Evolutionary conservation across 768 basidiomycete genomes (phyloP).

Genomic region (Leccinum truebloodii): DNA sequence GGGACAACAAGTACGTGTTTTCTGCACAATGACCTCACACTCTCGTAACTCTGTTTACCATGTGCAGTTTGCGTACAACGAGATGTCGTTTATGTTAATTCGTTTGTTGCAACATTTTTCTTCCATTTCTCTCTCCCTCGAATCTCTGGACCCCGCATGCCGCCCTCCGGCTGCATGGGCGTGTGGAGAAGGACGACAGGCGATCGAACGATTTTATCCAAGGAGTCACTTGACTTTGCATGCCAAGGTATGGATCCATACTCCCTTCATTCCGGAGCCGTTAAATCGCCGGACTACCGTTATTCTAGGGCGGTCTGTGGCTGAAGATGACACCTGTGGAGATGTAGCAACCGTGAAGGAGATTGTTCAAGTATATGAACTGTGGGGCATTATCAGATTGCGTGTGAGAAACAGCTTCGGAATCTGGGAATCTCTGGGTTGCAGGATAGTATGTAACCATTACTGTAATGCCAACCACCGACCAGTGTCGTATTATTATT

Average conservation of each 20-base stretch:
- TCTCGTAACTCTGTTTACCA: background rate
- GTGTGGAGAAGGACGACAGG: conserved; percentile 24
- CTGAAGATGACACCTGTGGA: conserved; percentile 41
- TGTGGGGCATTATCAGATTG: background rate
- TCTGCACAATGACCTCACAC: background rate
- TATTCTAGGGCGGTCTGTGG: conserved; percentile 46
- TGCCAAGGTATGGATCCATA: conserved; percentile 35
- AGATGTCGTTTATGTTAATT: conserved; percentile 36
- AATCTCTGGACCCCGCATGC: conserved; percentile 29
- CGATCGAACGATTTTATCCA: conserved; percentile 28
- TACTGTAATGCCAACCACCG: background rate
- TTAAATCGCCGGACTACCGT: background rate
- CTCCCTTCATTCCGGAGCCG: background rate
- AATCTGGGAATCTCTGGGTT: background rate
- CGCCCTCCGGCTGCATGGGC: conserved; percentile 33
- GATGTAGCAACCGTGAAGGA: background rate
- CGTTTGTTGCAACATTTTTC: conserved; percentile 32
- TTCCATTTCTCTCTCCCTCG: conserved; percentile 21
- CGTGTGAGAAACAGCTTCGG: background rate
- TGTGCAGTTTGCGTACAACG: conserved; percentile 36
- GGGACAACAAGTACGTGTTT: conserved; percentile 35
- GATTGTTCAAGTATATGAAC: too few species aligned
- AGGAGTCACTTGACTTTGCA: conserved; percentile 35
- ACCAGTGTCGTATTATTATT: background rate
- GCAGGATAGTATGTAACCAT: background rate